Evolutionary conservation across 768 basidiomycete genomes (phyloP).

Genomic region (Termitomyces sp.): DNA sequence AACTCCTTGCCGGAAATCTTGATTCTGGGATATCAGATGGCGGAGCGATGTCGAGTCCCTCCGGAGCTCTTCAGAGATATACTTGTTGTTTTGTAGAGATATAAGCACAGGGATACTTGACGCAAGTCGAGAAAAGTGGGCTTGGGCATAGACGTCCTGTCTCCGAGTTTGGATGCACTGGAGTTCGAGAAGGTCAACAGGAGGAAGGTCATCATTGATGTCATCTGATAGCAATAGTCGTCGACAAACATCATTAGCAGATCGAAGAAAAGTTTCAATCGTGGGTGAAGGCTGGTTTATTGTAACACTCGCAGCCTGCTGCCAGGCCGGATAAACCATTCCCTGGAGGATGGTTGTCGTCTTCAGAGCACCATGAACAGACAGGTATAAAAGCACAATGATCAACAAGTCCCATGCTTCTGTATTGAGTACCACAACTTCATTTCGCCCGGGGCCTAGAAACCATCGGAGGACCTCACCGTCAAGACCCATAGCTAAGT

Average conservation of each 20-base stretch:
- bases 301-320: conserved; percentile 42
- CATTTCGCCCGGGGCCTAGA: conserved; percentile 59
- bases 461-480: conserved; percentile 72
- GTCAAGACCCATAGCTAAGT: conserved; percentile 73
- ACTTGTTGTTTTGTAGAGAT: conserved; percentile 60
- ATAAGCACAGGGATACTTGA: conserved; percentile 67
- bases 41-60: conserved; percentile 50
- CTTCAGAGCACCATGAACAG: conserved; percentile 63
- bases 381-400: conserved; percentile 60
- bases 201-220: conserved; percentile 34
- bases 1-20: conserved; percentile 72
- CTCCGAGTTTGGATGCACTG: conserved; percentile 71
- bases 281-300: conserved; percentile 34
- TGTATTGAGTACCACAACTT: conserved; percentile 53
- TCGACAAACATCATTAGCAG: conserved; percentile 62
- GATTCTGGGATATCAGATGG: conserved; percentile 53
- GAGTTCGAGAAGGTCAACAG: conserved; percentile 56
- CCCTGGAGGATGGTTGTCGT: conserved; percentile 73
- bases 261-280: conserved; percentile 51
- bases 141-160: conserved; percentile 61
- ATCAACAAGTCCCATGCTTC: conserved; percentile 70
- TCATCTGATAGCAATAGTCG: conserved; percentile 56
- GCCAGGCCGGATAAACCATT: conserved; percentile 79
- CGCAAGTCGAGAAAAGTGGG: conserved; percentile 63
- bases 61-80: conserved; percentile 50